Base-by-base conservation (phyloP, 306 rosid genomes). In the Quercus robur region DNA sequence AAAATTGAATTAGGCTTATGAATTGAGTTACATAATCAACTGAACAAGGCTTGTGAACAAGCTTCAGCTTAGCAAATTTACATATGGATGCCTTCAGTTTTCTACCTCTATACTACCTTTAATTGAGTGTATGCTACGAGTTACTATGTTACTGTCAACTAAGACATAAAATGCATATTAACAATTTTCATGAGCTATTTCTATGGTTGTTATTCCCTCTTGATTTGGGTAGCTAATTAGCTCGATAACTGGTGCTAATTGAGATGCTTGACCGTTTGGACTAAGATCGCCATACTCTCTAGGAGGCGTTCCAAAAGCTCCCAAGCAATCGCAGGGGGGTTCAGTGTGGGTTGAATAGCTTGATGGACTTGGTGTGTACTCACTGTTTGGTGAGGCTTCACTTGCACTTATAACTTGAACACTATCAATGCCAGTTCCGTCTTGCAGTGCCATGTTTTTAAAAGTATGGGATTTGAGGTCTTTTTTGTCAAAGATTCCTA, bases 381-480 rank as follows among this genome's bases (percentile, higher is more conserved):
- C 63, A 51, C n/a, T 62, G 4, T 11, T 64, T 21, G 72, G 30
- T 5, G 69, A 28, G 55, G 5, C 31, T 21, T 56, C 28, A 33
- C 23, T 49, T 17, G 46, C n/a, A 26, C 23, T 26, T 7, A 9
- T 20, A 58, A 15, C 11, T 7, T 1, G 35, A 4, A 2, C 38
- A 17, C 38, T 25, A 1, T 19, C 18, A 18, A 44, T 26, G 1
- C 49, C 41, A 7, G 6, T 20, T 72, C 11, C 12, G 35, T 76
- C 18, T 20, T 6, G 6, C 4, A 26, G 41, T n/a, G 44, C 20
- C 23, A 12, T 77, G 51, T 58, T 80, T 54, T 57, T 75, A n/a
- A 82, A 80, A 19, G 70, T 68, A 23, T 73, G 82, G 1, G 83
- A 84, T 66, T 46, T 84, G 1, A 38, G 20, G 67, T 87, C 90